These are phyloP conservation scores for Blastobotrys aristatus DNA, from an alignment of 1,139 yeast species.

Conservation along the genomic window DNA sequence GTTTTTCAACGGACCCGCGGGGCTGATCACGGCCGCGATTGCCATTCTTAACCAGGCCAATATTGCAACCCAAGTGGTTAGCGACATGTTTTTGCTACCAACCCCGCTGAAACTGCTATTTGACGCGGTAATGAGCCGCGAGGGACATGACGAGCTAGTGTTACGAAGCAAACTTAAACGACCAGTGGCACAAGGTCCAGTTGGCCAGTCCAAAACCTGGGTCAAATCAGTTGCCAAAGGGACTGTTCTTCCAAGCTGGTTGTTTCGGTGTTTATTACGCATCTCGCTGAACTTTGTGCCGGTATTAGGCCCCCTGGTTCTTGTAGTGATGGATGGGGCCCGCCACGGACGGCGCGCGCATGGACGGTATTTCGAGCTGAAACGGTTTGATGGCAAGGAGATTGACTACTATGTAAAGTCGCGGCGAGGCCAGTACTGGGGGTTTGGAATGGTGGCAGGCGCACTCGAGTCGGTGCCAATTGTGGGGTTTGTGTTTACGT, in stretches of 20 bases:
- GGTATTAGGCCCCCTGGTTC: constrained; percentile 53
- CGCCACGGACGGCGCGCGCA: constrained; percentile 54
- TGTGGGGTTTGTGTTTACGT: constrained; percentile 54
- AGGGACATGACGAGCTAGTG: constrained; percentile 48
- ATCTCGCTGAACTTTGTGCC: constrained; percentile 51
- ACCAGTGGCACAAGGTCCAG: constrained; percentile 31
- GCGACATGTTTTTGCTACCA: constrained; percentile 51
- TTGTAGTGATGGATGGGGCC: constrained; percentile 53
- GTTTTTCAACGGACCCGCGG: constrained; percentile 52
- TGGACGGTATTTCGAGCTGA: constrained; percentile 54
- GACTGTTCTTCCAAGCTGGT: constrained; percentile 35
- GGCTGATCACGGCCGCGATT: constrained; percentile 50
- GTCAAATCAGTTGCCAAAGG: constrained; percentile 31
- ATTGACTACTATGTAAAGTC: constrained; percentile 29
- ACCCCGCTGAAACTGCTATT: constrained; percentile 51
- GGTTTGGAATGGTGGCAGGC: constrained; percentile 57
- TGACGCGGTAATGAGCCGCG: constrained; percentile 49
- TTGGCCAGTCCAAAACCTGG: constrained; percentile 22
- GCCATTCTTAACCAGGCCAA: constrained; percentile 50
- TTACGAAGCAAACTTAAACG: constrained; percentile 43
- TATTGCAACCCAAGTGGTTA: constrained; percentile 46
- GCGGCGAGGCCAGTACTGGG: constrained; percentile 35
- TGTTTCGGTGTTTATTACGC: constrained; percentile 32
- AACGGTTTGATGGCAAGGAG: constrained; percentile 47
- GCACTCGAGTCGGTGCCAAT: constrained; percentile 58